Evolutionary conservation across 345 rosid genomes (phyloP), one percentile per base, ranked within the genome.

Genomic region (Sonneratia caseolaris): DNA sequence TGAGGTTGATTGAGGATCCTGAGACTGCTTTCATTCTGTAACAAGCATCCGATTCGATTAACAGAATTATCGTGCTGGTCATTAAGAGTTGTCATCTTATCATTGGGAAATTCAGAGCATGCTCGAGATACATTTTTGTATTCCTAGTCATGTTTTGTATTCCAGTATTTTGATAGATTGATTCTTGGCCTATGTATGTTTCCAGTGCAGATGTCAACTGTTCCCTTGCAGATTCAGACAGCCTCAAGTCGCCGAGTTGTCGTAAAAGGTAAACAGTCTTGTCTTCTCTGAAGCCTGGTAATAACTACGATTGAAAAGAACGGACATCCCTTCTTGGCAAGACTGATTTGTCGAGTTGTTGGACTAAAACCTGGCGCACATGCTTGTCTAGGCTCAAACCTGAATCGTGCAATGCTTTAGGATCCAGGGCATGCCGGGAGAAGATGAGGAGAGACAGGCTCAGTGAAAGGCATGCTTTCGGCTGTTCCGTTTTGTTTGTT

Each of bases 361-460:
- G 10, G 37, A 35, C 19, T 62, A 12, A 27, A 35, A 7, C 6
- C 38, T 62, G 38, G 19, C 14, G 19, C 37, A n/a, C 12, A 68
- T 68, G 71, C 37, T 68, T 68, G 24, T 42, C 45, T 49, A 68
- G 71, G 71, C 56, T 43, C 56, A 68, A 68, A 49, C 37, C 71
- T 0, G 71, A 68, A n/a, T 16, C 71, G 3, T 68, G 49, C 35
- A 45, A 36, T 24, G 18, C 66, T 5, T 38, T 57, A 37, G 66
- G 73, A 37, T 35, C 64, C 65, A 70, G 57, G 59, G 73, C 73
- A 56, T 37, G 64, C 24, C 64, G 73, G 62, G 73, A 70, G 73
- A 70, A 70, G 65, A 56, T 36, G 43, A 56, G 73, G 22, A 37
- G 73, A 42, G 73, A 70, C 64, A 37, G 49, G 64, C 73, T 70